Evolutionary conservation across 176 grass and related monocot genomes (phyloP), one percentile per base, ranked within the genome.

Genomic region (Guadua angustifolia): DNA sequence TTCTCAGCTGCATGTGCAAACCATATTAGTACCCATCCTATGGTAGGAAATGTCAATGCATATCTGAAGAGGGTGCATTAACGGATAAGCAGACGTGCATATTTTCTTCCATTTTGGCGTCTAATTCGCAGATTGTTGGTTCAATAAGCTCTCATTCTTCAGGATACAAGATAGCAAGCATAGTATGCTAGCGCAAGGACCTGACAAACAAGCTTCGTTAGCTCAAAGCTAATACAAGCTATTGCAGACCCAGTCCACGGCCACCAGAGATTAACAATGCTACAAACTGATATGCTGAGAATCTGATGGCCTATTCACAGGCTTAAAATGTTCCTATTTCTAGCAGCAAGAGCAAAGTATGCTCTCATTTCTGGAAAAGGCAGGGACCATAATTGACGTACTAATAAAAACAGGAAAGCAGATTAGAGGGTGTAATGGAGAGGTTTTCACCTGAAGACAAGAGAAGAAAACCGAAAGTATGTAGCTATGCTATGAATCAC

Each of bases 381-480:
- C n/a, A 82, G 50, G 64, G 17, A 19, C 59, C 68, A 57, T 40
- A 84, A 51, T 55, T 73, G 22, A 74, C 61, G 59, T 17, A 21
- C 33, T 63, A 82, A 68, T 16, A 88, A 3, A 71, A 84, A n/a
- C 2, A 33, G 19, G 5, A 47, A 39, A 77, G 51, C 6, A 78
- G 4, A 73, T 38, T 24, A 8, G 1, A 66, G 33, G 70, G 36
- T 33, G 24, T 29, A 47, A 40, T 0, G 18, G 25, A 69, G 71
- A 65, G 79, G 49, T 74, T 74, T 64, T 82, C 57, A 98, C 96
- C 91, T 95, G 96, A 85, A 98, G 83, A 43, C 84, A 84, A 21
- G 96, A 98, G 87, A 98, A 98, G 88, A 98, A 86, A 89, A 98
- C 93, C 59, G 93, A 98, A 56, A 98, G 93, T 77, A 95, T 67